These are phyloP conservation scores for Myrmaecium sp. DNA, from an alignment of 2,329 filamentous ascomycete species.

Conservation along the genomic window DNA sequence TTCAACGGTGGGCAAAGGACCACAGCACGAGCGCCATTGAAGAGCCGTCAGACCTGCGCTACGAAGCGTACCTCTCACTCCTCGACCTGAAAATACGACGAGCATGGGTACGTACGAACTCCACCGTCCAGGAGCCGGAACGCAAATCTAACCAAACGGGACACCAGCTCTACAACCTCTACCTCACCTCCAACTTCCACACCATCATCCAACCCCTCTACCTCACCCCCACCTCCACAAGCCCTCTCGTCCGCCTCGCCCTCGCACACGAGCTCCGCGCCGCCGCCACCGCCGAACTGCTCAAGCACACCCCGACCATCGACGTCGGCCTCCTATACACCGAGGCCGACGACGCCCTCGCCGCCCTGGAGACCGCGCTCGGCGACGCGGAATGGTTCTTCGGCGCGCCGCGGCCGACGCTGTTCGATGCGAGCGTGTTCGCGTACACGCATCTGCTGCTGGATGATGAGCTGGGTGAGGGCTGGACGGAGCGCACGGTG, in stretches of 20 bases:
- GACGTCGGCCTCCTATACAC: conserved; percentile 40
- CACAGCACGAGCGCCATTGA: conserved; percentile 12
- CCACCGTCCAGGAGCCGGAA: background rate
- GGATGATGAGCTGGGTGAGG: conserved; percentile 36
- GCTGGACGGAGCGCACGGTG: conserved; percentile 48
- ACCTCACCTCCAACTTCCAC: conserved; percentile 54
- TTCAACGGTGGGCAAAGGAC: conserved; percentile 51
- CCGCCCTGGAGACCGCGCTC: conserved; percentile 42
- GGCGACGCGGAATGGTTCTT: conserved; percentile 46
- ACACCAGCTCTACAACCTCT: conserved; percentile 55
- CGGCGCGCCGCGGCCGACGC: conserved; percentile 37
- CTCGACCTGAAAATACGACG: conserved; percentile 62
- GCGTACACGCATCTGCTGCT: conserved; percentile 74
- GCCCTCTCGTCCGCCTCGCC: conserved; percentile 43
- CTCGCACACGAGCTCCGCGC: conserved; percentile 49
- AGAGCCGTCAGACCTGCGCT: conserved; percentile 36
- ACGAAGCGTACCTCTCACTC: conserved; percentile 64
- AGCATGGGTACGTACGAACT: conserved; percentile 51
- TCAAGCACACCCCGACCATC: conserved; percentile 43
- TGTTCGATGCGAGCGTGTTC: conserved; percentile 83
- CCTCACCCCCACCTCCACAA: conserved; percentile 43
- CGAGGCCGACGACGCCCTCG: conserved; percentile 45
- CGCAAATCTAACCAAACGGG: conserved; percentile 3
- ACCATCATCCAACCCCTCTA: conserved; percentile 56
- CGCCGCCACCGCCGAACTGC: conserved; percentile 59